Evolutionary conservation across 768 basidiomycete genomes (phyloP).

Genomic region (Leccinum disarticulatum): DNA sequence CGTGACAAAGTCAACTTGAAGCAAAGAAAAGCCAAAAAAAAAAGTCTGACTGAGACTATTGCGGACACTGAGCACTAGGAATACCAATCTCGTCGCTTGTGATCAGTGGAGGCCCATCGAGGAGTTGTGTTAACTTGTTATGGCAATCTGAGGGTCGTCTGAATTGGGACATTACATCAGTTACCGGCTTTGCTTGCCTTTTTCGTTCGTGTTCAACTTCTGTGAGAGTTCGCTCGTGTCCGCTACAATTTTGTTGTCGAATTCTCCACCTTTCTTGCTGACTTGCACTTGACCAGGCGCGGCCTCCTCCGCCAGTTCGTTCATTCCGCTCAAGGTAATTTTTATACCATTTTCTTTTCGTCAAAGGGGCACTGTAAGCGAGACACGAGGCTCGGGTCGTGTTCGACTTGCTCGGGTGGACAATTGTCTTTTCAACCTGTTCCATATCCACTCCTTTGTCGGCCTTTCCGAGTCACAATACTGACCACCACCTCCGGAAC

Average conservation of each 20-base stretch:
- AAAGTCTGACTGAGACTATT: conserved; percentile 11
- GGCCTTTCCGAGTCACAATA: conserved; percentile 6
- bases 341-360: conserved; percentile 9
- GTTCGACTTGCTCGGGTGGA: conserved; percentile 22
- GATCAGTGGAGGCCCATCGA: conserved; percentile 13
- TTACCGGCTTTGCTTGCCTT: conserved; percentile 40
- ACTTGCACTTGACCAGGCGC: conserved; percentile 44
- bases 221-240: conserved; percentile 25
- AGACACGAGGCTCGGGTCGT: conserved; percentile 25
- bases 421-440: conserved; percentile 25
- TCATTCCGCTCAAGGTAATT: conserved; percentile 59
- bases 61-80: conserved; percentile 13
- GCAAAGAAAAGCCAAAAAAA: conserved; percentile 47
- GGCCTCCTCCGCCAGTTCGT: conserved; percentile 69
- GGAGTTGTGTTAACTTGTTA: conserved; percentile 27
- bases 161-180: conserved; percentile 52
- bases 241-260: conserved; percentile 1
- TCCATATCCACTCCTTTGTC: conserved; percentile 26
- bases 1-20: conserved; percentile 51
- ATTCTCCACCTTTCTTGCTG: conserved; percentile 1
- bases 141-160: conserved; percentile 23
- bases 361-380: conserved; percentile 16
- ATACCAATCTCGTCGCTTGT: conserved; percentile 2
- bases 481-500: conserved; percentile 19
- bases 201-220: conserved; percentile 41